Percentiles rank a stretch among this genome's conserved stretches.
Evolutionary conservation across 768 basidiomycete genomes (phyloP).

Genomic region (Termitomyces sp.): DNA sequence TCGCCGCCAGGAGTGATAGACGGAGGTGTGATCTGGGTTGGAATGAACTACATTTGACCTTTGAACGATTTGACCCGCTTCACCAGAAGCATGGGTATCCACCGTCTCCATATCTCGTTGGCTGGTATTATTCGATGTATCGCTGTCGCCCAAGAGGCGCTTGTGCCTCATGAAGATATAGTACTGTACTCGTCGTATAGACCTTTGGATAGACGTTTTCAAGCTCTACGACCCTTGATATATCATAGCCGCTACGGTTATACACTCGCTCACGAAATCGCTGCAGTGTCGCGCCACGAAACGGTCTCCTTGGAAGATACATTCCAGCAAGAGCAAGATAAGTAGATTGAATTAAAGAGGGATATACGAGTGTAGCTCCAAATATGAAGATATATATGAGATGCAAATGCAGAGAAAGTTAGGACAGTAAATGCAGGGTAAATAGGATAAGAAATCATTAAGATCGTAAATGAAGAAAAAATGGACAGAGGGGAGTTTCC

Average conservation of each 20-base stretch:
- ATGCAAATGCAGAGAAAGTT: constrained; percentile 10
- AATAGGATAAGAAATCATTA: constrained; percentile 12
- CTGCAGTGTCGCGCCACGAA: not conserved
- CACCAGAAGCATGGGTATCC: not conserved
- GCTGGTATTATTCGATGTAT: not conserved
- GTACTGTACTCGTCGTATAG: too few relatives aligned
- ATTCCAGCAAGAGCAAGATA: not conserved
- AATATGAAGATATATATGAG: constrained; percentile 11
- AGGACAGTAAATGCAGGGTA: constrained; percentile 10
- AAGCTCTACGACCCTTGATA: too few relatives aligned
- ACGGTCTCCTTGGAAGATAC: too few relatives aligned
- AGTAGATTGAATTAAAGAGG: constrained; percentile 3
- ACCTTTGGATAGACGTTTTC: too few relatives aligned
- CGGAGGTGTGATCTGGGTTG: too few relatives aligned
- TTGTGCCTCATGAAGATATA: not conserved
- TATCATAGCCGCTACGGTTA: not conserved
- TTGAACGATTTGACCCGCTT: not conserved
- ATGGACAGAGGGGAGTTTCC: not conserved
- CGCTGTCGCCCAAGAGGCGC: not conserved
- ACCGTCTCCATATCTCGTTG: not conserved
- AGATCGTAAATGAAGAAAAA: constrained; percentile 15
- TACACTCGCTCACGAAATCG: not conserved
- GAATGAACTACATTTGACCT: not conserved
- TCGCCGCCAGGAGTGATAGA: not conserved
- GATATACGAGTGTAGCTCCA: constrained; percentile 10